These are phyloP conservation scores for Pythium pyrilobum DNA, from an alignment of 352 stramenopile genomes.

Conservation along the genomic window DNA sequence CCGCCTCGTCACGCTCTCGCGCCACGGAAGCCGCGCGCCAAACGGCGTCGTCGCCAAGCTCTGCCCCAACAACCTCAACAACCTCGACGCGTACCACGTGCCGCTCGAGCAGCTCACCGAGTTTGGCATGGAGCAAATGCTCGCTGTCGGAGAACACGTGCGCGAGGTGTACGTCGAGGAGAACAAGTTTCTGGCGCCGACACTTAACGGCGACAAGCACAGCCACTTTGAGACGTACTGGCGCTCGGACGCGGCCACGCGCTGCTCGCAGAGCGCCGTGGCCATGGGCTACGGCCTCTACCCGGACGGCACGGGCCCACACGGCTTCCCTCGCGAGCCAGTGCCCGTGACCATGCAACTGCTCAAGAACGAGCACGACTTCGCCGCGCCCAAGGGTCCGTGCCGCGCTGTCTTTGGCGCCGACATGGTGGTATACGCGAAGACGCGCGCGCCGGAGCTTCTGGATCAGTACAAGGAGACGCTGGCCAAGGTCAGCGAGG, in stretches of 20 bases:
- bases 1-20: conserved; percentile 69
- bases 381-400: conserved; percentile 75
- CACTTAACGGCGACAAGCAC: conserved; percentile 66
- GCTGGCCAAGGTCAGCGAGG: conserved; percentile 42
- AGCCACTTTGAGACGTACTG: conserved; percentile 85
- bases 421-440: conserved; percentile 56
- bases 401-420: conserved; percentile 42
- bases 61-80: conserved; percentile 63
- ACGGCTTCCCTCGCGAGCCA: conserved; percentile 57
- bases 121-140: conserved; percentile 74
- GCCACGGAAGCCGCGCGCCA: conserved; percentile 73
- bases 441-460: conserved; percentile 46
- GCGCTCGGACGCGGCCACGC: conserved; percentile 70
- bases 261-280: conserved; percentile 74
- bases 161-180: conserved; percentile 65
- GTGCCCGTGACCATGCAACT: conserved; percentile 85
- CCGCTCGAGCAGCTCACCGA: conserved; percentile 79
- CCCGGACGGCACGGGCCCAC: conserved; percentile 66
- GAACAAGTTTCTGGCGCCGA: conserved; percentile 58
- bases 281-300: conserved; percentile 76
- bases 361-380: conserved; percentile 78
- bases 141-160: conserved; percentile 60
- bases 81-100: conserved; percentile 73
- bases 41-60: conserved; percentile 54
- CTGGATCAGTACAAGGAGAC: conserved; percentile 51